Evolutionary conservation across 2,329 filamentous ascomycete genomes (phyloP).

Genomic region (Phyllosticta citrichinensis): DNA sequence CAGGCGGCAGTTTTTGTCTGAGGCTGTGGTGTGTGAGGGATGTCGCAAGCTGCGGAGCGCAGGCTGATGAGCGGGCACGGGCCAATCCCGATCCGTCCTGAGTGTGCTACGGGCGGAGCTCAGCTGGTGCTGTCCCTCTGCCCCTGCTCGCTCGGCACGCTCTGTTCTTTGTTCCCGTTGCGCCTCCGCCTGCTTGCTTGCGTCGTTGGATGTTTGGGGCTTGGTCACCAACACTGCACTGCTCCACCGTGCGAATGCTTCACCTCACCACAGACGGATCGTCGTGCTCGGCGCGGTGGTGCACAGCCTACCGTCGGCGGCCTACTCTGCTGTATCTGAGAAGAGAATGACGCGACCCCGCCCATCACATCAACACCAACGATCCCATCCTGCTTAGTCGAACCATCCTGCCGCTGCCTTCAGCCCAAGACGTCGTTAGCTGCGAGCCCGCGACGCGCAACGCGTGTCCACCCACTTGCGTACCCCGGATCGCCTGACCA

Average conservation of each 20-base stretch:
- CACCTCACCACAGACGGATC: background rate
- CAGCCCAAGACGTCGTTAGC: background rate
- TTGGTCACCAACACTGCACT: background rate
- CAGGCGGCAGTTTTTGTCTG: constrained; percentile 1
- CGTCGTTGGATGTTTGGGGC: background rate
- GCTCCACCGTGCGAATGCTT: background rate
- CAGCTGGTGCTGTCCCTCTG: background rate
- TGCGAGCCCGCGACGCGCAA: background rate
- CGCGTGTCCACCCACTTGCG: background rate
- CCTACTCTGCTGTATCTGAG: background rate
- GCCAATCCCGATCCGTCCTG: background rate
- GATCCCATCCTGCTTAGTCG: background rate
- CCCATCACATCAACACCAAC: background rate
- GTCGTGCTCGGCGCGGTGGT: background rate
- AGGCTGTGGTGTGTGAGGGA: constrained; percentile 5
- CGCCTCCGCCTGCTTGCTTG: background rate
- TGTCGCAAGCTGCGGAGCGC: constrained; percentile 1
- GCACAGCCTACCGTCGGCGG: background rate
- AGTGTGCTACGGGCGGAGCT: background rate
- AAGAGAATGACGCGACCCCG: background rate
- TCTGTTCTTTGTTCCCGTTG: background rate
- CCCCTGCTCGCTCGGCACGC: background rate
- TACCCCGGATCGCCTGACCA: background rate
- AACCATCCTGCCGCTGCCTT: background rate
- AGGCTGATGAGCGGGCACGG: constrained; percentile 2